phyloP scores from a whole-genome alignment of 805 yeast species.

The Candida pseudofarinosa region DNA sequence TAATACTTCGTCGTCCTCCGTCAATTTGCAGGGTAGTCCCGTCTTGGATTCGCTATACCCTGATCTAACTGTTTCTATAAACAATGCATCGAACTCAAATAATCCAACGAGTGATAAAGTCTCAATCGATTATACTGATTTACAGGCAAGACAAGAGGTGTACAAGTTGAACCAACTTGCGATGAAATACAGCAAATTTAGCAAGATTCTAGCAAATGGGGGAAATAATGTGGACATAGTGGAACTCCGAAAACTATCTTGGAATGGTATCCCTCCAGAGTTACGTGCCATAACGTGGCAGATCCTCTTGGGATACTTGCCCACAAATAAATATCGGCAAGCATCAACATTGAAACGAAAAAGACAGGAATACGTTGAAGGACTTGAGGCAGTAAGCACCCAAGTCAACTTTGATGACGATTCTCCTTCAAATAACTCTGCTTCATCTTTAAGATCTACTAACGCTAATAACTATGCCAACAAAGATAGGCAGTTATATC shows the following conservation, averaged over 20 bases:
- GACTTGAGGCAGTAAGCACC: conserved; percentile 60
- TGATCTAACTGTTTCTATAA: conserved; percentile 26
- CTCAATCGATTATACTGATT: conserved; percentile 40
- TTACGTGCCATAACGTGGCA: conserved; percentile 88
- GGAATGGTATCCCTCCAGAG: conserved; percentile 90
- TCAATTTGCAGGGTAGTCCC: conserved; percentile 23
- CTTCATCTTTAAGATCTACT: conserved; percentile 6
- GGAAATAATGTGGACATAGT: conserved; percentile 56
- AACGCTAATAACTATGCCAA: conserved; percentile 33
- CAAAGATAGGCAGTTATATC: conserved; percentile 68
- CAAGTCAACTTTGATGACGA: conserved; percentile 31
- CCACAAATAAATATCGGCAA: conserved; percentile 78
- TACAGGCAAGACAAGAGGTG: conserved; percentile 41
- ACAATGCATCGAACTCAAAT: conserved; percentile 3
- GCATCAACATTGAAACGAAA: conserved; percentile 66
- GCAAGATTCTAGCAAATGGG: conserved; percentile 46
- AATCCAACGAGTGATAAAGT: conserved; percentile 16
- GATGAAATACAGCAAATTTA: conserved; percentile 64
- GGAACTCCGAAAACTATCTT: conserved; percentile 72
- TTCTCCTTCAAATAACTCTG: conserved; percentile 10
- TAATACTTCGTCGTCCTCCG: conserved; percentile 20
- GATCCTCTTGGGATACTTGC: conserved; percentile 81
- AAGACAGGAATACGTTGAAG: conserved; percentile 79
- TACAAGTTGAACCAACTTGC: conserved; percentile 57
- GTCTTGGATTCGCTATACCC: conserved; percentile 35